These are phyloP conservation scores for Trichoderma brevicompactum DNA, from an alignment of 2,329 filamentous ascomycete species.

Conservation along the genomic window DNA sequence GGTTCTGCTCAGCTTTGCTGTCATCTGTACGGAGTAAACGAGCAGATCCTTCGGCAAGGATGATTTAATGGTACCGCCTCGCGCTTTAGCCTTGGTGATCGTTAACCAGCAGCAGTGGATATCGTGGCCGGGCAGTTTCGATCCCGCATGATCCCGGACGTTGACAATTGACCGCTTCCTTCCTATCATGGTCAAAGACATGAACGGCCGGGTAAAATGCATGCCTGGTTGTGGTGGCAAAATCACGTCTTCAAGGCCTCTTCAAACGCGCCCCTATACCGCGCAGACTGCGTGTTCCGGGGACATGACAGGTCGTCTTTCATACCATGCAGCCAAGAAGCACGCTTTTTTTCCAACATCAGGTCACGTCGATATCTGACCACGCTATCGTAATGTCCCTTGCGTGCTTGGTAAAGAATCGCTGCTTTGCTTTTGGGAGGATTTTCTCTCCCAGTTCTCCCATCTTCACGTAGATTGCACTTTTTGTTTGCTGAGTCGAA, in stretches of 20 bases:
- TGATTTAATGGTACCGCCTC: background rate
- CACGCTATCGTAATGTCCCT: background rate
- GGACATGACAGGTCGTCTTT: constrained; percentile 23
- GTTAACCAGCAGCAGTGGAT: background rate
- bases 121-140: constrained; percentile 2
- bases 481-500: background rate
- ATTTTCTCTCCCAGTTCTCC: background rate
- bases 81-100: constrained; percentile 3
- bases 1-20: constrained; percentile 14
- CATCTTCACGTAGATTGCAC: background rate
- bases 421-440: background rate
- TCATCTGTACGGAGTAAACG: background rate
- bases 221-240: constrained; percentile 13
- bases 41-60: background rate
- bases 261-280: constrained; percentile 16
- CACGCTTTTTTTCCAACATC: background rate
- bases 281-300: constrained; percentile 11
- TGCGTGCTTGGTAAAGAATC: background rate
- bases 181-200: background rate
- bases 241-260: background rate
- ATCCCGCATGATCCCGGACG: background rate
- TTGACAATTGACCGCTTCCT: constrained; percentile 10
- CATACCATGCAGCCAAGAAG: constrained; percentile 2
- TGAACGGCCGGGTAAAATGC: background rate
- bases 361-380: constrained; percentile 2